Evolutionary conservation across 495 filamentous ascomycete genomes (phyloP).

Genomic region (Physcia stellaris): DNA sequence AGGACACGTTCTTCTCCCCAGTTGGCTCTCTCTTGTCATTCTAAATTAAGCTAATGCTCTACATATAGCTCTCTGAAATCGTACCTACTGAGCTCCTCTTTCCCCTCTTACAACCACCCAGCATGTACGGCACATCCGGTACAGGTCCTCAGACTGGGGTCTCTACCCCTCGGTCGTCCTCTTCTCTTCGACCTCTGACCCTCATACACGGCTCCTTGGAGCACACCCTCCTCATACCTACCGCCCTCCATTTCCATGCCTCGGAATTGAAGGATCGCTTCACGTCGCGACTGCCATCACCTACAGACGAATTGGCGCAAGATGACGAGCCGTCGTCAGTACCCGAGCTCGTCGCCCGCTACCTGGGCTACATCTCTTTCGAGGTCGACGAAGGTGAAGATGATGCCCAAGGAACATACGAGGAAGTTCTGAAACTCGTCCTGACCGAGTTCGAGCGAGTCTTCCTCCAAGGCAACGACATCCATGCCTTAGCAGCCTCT

Average conservation of each 20-base stretch:
- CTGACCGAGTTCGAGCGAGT: conserved; percentile 91
- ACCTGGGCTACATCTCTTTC: conserved; percentile 72
- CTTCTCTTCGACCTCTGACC: conserved; percentile 77
- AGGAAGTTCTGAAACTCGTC: conserved; percentile 76
- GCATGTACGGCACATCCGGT: conserved; percentile 71
- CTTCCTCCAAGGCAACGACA: conserved; percentile 89
- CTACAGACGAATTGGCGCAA: conserved; percentile 92
- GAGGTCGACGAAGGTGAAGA: conserved; percentile 88
- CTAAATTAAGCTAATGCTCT: no score
- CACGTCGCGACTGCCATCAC: conserved; percentile 63
- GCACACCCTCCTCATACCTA: conserved; percentile 86
- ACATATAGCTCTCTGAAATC: no score
- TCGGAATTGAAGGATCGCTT: conserved; percentile 84
- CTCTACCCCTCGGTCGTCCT: conserved; percentile 85
- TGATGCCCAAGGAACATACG: conserved; percentile 65
- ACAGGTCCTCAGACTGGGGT: conserved; percentile 86
- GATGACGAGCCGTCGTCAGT: conserved; percentile 96
- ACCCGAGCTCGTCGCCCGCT: conserved; percentile 79
- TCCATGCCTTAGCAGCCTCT: conserved; percentile 74
- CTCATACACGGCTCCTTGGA: conserved; percentile 89
- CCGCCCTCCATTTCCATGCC: conserved; percentile 87
- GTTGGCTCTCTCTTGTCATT: not conserved
- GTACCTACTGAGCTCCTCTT: conserved; percentile 5
- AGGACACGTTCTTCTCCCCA: no score
- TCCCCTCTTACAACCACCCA: conserved; percentile 15